Conservation (phyloP, 768 basidiomycete species). For the Lentinula edodes region DNA sequence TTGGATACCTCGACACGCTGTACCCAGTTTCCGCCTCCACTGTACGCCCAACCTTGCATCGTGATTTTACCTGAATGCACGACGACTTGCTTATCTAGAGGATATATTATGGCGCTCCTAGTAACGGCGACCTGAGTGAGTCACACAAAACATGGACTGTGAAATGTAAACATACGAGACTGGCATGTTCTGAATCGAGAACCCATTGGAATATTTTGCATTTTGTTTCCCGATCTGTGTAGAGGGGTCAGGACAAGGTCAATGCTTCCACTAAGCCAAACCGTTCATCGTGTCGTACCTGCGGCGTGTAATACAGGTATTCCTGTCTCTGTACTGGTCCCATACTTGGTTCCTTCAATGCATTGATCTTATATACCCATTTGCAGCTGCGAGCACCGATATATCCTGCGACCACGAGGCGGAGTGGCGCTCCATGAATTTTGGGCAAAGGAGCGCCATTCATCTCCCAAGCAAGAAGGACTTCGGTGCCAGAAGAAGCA, state of each 20-base stretch:
- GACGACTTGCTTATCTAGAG: constrained; percentile 37
- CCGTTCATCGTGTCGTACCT: constrained; percentile 21
- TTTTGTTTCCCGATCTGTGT: constrained; percentile 48
- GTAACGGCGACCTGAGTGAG: background rate
- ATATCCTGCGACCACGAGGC: constrained; percentile 46
- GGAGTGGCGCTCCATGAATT: constrained; percentile 46
- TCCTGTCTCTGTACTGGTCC: constrained; percentile 50
- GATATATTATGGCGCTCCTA: constrained; percentile 45
- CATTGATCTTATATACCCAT: constrained; percentile 50
- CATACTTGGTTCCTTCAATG: constrained; percentile 39
- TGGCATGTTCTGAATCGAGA: constrained; percentile 54
- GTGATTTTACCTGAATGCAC: constrained; percentile 44
- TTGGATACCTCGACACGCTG: constrained; percentile 50
- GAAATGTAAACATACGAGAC: constrained; percentile 38
- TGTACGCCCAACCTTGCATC: constrained; percentile 38
- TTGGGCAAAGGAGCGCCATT: constrained; percentile 43
- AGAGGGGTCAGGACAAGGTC: background rate
- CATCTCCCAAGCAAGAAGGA: constrained; percentile 51
- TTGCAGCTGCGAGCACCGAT: constrained; percentile 52
- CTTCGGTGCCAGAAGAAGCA: constrained; percentile 31
- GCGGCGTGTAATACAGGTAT: constrained; percentile 46
- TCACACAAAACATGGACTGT: background rate
- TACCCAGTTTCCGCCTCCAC: constrained; percentile 48
- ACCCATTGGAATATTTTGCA: constrained; percentile 44
- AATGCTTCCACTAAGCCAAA: background rate